Evolutionary conservation across 805 yeast genomes (phyloP).

Genomic region (Candida bentonensis): DNA sequence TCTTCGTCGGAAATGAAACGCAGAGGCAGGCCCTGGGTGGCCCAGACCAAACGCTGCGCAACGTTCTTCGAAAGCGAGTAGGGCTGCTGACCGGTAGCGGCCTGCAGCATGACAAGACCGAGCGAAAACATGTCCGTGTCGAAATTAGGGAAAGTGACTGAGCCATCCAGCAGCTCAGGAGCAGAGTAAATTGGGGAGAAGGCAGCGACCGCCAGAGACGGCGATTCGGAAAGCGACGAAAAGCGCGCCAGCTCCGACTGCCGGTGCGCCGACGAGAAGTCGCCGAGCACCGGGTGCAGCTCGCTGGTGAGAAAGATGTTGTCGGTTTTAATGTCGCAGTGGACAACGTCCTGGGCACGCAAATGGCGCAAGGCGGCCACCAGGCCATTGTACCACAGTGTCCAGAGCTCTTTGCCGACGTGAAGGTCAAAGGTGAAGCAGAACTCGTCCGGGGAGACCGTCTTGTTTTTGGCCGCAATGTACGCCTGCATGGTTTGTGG

Average conservation of each 20-base stretch:
- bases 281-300: slow-evolving; percentile 28
- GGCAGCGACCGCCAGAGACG: slow-evolving; percentile 19
- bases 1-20: background rate
- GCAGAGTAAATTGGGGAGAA: slow-evolving; percentile 31
- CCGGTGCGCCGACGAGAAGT: slow-evolving; percentile 30
- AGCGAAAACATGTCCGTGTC: slow-evolving; percentile 33
- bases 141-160: slow-evolving; percentile 18
- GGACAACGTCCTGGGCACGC: slow-evolving; percentile 22
- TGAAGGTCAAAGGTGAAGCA: slow-evolving; percentile 8
- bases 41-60: slow-evolving; percentile 20
- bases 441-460: background rate
- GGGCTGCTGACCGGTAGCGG: slow-evolving; percentile 34
- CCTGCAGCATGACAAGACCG: slow-evolving; percentile 31
- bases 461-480: slow-evolving; percentile 1
- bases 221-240: slow-evolving; percentile 7
- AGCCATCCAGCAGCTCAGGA: slow-evolving; percentile 28
- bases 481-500: slow-evolving; percentile 7
- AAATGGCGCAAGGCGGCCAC: slow-evolving; percentile 12
- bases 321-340: slow-evolving; percentile 35
- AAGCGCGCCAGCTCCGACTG: slow-evolving; percentile 9
- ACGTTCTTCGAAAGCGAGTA: slow-evolving; percentile 22
- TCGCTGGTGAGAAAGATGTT: slow-evolving; percentile 24
- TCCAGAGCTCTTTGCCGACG: slow-evolving; percentile 14
- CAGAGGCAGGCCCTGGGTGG: background rate
- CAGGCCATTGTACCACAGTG: slow-evolving; percentile 15